These are phyloP conservation scores for Aspergillus alliaceus DNA, from an alignment of 2,329 filamentous ascomycete genomes.

Conservation along the genomic window DNA sequence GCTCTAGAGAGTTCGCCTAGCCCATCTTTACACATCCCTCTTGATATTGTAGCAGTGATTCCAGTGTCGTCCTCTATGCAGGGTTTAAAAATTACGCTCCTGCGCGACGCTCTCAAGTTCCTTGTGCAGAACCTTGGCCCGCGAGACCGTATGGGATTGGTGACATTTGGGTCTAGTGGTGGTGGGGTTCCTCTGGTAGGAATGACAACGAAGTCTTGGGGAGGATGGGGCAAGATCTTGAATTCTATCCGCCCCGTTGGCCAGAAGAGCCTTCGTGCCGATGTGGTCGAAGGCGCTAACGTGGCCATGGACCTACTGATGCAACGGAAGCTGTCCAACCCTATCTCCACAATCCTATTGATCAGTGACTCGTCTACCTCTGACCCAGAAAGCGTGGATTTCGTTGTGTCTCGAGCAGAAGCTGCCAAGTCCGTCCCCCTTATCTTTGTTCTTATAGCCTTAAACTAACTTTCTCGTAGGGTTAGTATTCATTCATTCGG, in stretches of 20 bases:
- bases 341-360: slow-evolving; percentile 89
- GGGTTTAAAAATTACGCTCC: slow-evolving; percentile 94
- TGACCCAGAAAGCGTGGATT: slow-evolving; percentile 92
- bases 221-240: slow-evolving; percentile 83
- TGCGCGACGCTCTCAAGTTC: slow-evolving; percentile 88
- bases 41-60: slow-evolving; percentile 94
- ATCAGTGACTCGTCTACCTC: slow-evolving; percentile 97
- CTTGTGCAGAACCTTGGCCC: slow-evolving; percentile 88
- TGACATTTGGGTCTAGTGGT: slow-evolving; percentile 92
- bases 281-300: slow-evolving; percentile 96
- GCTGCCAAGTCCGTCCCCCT: slow-evolving; percentile 76
- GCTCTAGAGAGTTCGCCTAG: slow-evolving; percentile 50
- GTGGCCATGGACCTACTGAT: slow-evolving; percentile 98
- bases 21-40: slow-evolving; percentile 82
- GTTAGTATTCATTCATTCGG: slow-evolving; percentile 97
- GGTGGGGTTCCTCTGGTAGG: slow-evolving; percentile 94
- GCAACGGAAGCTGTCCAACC: slow-evolving; percentile 95
- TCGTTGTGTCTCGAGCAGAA: slow-evolving; percentile 93
- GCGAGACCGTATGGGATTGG: slow-evolving; percentile 91
- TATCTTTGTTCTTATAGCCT: background rate
- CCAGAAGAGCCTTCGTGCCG: slow-evolving; percentile 92
- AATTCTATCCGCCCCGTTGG: slow-evolving; percentile 88
- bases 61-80: slow-evolving; percentile 99
- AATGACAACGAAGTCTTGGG: slow-evolving; percentile 95
- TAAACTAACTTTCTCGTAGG: slow-evolving; percentile 46